phyloP scores from a whole-genome alignment of 139 green algal genomes.

The Coccomyxa sp. region DNA sequence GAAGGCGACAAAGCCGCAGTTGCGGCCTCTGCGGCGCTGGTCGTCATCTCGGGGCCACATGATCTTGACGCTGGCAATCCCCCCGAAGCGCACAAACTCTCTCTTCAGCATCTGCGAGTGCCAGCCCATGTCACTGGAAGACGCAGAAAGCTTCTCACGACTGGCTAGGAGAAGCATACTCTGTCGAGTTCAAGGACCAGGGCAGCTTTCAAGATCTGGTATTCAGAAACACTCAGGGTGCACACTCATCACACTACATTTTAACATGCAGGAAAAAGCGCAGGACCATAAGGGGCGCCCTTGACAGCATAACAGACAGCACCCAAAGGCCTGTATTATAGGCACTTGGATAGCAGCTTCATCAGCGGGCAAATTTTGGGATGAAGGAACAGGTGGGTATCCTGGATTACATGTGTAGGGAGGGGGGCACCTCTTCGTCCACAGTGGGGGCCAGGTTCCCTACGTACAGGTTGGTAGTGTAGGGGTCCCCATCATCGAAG shows the following conservation, averaged over 20 bases:
- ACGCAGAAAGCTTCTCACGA: no score
- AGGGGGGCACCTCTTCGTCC: slow-evolving; percentile 51
- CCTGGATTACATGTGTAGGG: slow-evolving; percentile 18
- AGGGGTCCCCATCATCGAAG: slow-evolving; percentile 65
- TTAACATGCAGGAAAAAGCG: no score
- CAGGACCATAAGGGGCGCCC: no score
- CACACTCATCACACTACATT: not conserved
- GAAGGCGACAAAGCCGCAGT: slow-evolving; percentile 96
- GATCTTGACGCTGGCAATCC: slow-evolving; percentile 92
- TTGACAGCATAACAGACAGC: no score
- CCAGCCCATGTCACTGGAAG: no score
- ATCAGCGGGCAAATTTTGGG: no score
- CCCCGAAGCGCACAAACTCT: slow-evolving; percentile 89
- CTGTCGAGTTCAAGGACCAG: no score
- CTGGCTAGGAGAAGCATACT: no score
- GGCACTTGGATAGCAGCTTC: not conserved
- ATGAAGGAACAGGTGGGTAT: not conserved
- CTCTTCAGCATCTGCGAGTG: slow-evolving; percentile 57
- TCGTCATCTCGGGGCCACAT: slow-evolving; percentile 98
- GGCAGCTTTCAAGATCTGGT: no score
- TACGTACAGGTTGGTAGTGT: slow-evolving; percentile 86
- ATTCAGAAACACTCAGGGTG: not conserved
- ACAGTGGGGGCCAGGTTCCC: slow-evolving; percentile 84
- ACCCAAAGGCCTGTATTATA: no score
- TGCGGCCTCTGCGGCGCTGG: slow-evolving; percentile 74